Evolutionary conservation across 2,329 filamentous ascomycete genomes (phyloP), one percentile per base, ranked within the genome.

Genomic region (Aureobasidium melanogenum): DNA sequence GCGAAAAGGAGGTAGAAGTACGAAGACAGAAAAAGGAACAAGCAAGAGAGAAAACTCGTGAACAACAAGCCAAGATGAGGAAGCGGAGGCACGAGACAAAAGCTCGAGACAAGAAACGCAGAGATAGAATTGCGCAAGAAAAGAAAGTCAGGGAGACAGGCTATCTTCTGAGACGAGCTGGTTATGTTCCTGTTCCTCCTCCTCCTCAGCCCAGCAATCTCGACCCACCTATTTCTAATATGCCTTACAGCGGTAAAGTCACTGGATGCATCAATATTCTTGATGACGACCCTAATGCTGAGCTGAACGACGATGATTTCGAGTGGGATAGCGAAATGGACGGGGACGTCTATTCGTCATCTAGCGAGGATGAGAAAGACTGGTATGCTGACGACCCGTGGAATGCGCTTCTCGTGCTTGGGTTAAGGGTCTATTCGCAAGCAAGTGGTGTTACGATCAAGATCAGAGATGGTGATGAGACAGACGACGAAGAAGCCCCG

Each of bases 361-460:
- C 34, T 17, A 62, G 67, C 19, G 62, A 62, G 24, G 30, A 55
- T 3, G 62, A 63, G 17, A 46, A 43, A 4, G 75, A 76, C 30
- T 74, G 79, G 38, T 78, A 79, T 57, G 75, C 73, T 44, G 72
- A 74, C 19, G 78, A 81, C 63, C 82, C 82, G 0, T 86, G 83
- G 83, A 84, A 85, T 66, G 83, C 83, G 0, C 77, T 84, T 0
- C 84, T 81, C 63, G 66, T 85, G 17, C 77, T 85, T 5, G 83
- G 83, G 0, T 69, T 86, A 32, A 74, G 82, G 6, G 82, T 86
- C 0, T 85, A 83, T 66, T 79, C 77, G 10, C 59, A 64, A 56
- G 77, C 81, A 63, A 79, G 82, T 0, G 74, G 75, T 30, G 76
- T 84, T 38, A 77, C 73, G 3, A 76, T 86, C 19, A 75, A 80